phyloP scores from a whole-genome alignment of 75 land plant genomes.

The Ceratopteris richardii region DNA sequence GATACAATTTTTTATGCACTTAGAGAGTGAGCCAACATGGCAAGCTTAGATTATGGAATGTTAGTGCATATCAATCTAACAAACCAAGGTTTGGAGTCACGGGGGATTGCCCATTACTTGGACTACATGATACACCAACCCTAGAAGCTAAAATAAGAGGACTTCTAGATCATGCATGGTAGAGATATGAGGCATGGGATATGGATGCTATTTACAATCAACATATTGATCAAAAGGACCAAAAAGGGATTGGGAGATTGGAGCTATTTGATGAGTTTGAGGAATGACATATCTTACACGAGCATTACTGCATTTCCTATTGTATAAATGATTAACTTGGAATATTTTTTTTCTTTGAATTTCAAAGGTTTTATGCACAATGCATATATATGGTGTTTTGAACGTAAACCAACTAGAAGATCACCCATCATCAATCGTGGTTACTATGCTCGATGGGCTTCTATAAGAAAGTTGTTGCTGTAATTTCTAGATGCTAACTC shows the following conservation, averaged over 20 bases:
- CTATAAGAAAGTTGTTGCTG: constrained; percentile 58
- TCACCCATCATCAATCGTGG: constrained; percentile 94
- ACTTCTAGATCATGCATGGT: constrained; percentile 82
- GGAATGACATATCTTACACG: constrained; percentile 89
- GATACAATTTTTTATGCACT: too few relatives aligned
- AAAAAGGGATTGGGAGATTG: constrained; percentile 77
- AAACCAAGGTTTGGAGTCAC: too few relatives aligned
- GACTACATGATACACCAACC: constrained; percentile 84
- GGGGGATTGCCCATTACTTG: constrained; percentile 79
- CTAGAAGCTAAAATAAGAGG: constrained; percentile 66
- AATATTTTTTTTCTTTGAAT: too few relatives aligned
- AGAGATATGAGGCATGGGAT: constrained; percentile 79
- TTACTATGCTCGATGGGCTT: constrained; percentile 97
- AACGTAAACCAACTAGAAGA: constrained; percentile 60
- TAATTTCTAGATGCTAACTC: constrained; percentile 56
- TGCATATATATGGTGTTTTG: constrained; percentile 70
- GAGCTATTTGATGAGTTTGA: constrained; percentile 97
- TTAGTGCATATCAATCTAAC: too few relatives aligned
- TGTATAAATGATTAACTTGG: constrained; percentile 59
- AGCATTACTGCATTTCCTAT: constrained; percentile 81
- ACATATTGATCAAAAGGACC: constrained; percentile 62
- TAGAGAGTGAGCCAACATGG: too few relatives aligned
- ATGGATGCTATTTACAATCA: constrained; percentile 72
- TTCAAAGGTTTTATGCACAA: constrained; percentile 92
- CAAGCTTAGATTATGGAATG: too few relatives aligned